Base-by-base conservation (phyloP, 495 filamentous ascomycete genomes). In the Lentithecium fluviatile region DNA sequence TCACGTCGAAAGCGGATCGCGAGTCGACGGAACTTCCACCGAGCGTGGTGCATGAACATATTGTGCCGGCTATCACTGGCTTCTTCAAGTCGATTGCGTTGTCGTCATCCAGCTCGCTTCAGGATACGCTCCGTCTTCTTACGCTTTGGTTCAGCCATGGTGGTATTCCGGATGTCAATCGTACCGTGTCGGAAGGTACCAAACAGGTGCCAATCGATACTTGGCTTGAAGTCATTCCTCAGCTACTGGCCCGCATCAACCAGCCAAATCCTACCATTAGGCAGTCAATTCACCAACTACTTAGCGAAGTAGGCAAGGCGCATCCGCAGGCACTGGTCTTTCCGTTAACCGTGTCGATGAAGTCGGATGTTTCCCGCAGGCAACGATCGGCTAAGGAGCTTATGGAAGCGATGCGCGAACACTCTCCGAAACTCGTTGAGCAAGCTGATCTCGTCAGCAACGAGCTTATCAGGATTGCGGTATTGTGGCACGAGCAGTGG, bases 291-390 rank as follows among this genome's bases (percentile, higher is more conserved):
- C 94, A 97, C 73, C 88, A 91, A 50, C 78, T 99, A 4, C 79
- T 99, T 21, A 84, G 86, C 8, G 94, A 97, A 73, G 88, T 99
- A 52, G 95, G 94, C 43, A 87, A 91, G 60, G 85, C 89, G 11
- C 94, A 99, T 71, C 94, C 94, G 12, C 94, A 99, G 68, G 92
- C 94, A n/a, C 73, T 99, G 21, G 95, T 99, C n/a, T 99, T 97
- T 70, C 91, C 94, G n/a, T 81, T 99, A 64, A 97, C 95, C 0
- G 95, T 99, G 8, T 91, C 95, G 13, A 95, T 96, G 84, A 99
- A 99, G 72, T 97, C 94, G 2, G 88, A 90, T 66, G 77, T 83
- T 37, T 82, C 85, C 40, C 82, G 89, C 45, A 85, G 94, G 37
- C 89, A 89, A 24, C 86, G 88, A 66, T 92, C 91, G 32, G 94